phyloP scores from a whole-genome alignment of 2,329 filamentous ascomycete species.

The Pseudocercospora fijiensis region DNA sequence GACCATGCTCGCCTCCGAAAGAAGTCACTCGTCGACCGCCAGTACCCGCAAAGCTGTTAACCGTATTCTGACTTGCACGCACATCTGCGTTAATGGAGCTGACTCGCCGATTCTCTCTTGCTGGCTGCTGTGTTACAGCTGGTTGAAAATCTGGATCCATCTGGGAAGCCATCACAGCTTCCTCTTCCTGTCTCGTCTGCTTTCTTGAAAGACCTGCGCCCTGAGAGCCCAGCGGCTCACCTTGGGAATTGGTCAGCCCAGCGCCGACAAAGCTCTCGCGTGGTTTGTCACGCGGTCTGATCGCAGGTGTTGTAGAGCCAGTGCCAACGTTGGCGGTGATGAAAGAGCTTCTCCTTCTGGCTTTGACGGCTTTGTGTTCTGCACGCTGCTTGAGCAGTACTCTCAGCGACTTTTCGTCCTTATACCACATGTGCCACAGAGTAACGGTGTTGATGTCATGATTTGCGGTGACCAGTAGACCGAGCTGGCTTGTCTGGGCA shows the following conservation, averaged over 20 bases:
- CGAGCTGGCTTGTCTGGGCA: conserved; percentile 52
- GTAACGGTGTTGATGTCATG: conserved; percentile 73
- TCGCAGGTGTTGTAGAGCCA: conserved; percentile 71
- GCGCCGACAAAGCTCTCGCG: conserved; percentile 73
- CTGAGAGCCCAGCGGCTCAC: conserved; percentile 26
- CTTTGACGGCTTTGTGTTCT: conserved; percentile 43
- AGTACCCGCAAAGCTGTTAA: conserved; percentile 50
- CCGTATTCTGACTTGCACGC: conserved; percentile 40
- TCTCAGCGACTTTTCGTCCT: conserved; percentile 62
- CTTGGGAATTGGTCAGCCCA: conserved; percentile 36
- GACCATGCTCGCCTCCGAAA: conserved; percentile 64
- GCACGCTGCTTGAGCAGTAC: conserved; percentile 43
- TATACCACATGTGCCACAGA: conserved; percentile 79
- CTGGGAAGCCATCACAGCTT: conserved; percentile 50
- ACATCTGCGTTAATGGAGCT: conserved; percentile 74
- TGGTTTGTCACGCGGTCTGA: conserved; percentile 59
- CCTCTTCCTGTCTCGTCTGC: conserved; percentile 39
- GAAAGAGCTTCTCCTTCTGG: conserved; percentile 65
- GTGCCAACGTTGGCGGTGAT: conserved; percentile 60
- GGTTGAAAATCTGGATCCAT: conserved; percentile 51
- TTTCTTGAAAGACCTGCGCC: conserved; percentile 29
- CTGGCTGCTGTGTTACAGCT: conserved; percentile 46
- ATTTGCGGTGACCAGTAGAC: conserved; percentile 79
- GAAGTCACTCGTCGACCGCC: conserved; percentile 67
- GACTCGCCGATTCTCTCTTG: conserved; percentile 71